phyloP scores from a whole-genome alignment of 225 moss, liverwort and hornwort genomes.

The Pseudisothecium myosuroides region DNA sequence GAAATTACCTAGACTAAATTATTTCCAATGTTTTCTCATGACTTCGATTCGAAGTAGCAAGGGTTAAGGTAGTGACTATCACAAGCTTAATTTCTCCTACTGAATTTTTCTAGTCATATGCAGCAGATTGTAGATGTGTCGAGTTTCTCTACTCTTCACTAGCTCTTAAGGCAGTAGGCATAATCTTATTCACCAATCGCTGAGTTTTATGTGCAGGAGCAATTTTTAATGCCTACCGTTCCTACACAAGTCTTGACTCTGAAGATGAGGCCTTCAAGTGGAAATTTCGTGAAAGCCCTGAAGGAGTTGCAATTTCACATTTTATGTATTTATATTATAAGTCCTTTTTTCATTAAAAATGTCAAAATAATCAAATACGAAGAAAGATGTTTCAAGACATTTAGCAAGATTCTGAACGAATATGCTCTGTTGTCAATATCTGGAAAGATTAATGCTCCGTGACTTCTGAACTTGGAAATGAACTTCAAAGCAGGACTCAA shows the following conservation, averaged over 20 bases:
- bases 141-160: not conserved
- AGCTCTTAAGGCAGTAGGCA: not conserved
- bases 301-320: conserved; percentile 32
- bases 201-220: conserved; percentile 30
- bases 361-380: not conserved
- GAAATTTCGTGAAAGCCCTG: conserved; percentile 50
- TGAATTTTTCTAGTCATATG: not conserved
- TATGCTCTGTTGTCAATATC: not conserved
- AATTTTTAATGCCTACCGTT: conserved; percentile 41
- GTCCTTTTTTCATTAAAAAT: not conserved
- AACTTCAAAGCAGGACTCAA: not conserved
- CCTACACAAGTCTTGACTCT: conserved; percentile 22
- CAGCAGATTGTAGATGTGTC: not conserved
- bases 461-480: not conserved
- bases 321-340: not conserved
- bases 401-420: not conserved
- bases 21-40: not conserved
- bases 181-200: not conserved
- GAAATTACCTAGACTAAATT: not conserved
- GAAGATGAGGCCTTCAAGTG: conserved; percentile 59
- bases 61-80: not conserved
- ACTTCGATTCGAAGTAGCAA: not conserved
- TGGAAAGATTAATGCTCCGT: not conserved
- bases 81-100: not conserved
- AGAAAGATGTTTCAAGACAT: not conserved